Evolutionary conservation across 2,329 filamentous ascomycete genomes (phyloP), one percentile per base, ranked within the genome.

Genomic region (Lecanicillium sp.): DNA sequence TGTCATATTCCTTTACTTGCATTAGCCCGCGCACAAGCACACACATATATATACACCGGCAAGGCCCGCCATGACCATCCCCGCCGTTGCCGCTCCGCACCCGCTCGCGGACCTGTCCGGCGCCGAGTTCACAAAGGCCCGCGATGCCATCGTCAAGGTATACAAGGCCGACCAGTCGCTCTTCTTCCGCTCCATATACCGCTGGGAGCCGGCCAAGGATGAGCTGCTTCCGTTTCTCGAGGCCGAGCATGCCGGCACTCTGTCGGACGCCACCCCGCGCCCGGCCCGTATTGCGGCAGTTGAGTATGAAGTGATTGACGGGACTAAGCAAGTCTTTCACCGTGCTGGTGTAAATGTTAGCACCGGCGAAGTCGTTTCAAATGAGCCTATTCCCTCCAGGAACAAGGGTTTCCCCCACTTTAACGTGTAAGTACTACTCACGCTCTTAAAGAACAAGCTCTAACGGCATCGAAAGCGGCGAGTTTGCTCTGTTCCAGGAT

Each of bases 161-260:
- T 47, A 58, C 14, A 45, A 42, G 13, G 2, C 48, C 13, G 43
- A 45, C 4, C 42, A 43, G 3, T 37, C 49, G 11, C 43, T 64
- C 17, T 59, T 53, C 44, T 65, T 64, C 64, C 82, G 84, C 51
- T 67, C 71, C 36, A 73, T 85, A 28, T 80, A 72, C 34, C 62
- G 82, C 6, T 63, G 79, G 30, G 78, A 84, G 46, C 78, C 79
- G 2, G 62, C 67, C 19, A 83, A 81, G 57, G 61, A 61, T 28
- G 65, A 75, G 28, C 65, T 80, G 7, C 52, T 78, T 6, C 67
- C 67, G 2, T 83, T 79, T 49, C 63, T 83, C 16, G 72, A 78
- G 35, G 75, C 74, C 4, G 79, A 83, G 51, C 71, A 80, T 45
- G 63, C 60, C n/a, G 70, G 71, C 4, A 54, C 57, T 15, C 52